A percentile compares a stretch with the other conserved stretches of the same genome.
These are phyloP conservation scores for Sphenostylis stenocarpa DNA, from an alignment of 306 rosid species.

Conservation along the genomic window DNA sequence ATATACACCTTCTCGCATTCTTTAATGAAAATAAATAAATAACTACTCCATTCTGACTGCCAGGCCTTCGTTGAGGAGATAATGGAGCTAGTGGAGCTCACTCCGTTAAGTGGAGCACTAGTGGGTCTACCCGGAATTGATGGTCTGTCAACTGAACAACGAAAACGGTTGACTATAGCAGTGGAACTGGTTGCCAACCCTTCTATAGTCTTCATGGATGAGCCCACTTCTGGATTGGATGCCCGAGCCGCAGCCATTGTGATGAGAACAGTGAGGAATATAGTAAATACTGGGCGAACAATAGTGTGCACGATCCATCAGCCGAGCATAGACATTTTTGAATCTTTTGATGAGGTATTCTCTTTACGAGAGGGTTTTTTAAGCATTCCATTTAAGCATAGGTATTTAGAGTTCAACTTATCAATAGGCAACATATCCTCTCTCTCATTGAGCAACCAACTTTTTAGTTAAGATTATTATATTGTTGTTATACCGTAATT, in stretches of 20 bases:
- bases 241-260: conserved; percentile 98
- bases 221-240: conserved; percentile 98
- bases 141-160: conserved; percentile 94
- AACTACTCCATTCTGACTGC: conserved; percentile 30
- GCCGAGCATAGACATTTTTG: conserved; percentile 97
- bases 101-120: conserved; percentile 74
- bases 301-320: conserved; percentile 99
- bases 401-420: background rate
- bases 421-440: background rate
- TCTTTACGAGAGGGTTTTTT: conserved; percentile 6
- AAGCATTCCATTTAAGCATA: conserved; percentile 5
- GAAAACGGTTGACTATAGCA: conserved; percentile 92
- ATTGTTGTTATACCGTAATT: background rate
- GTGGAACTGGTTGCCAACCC: conserved; percentile 97
- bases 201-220: conserved; percentile 96
- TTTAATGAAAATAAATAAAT: background rate
- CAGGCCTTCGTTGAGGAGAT: conserved; percentile 97
- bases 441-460: background rate
- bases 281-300: conserved; percentile 94
- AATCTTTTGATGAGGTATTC: conserved; percentile 95
- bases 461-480: background rate
- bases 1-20: conserved; percentile 14
- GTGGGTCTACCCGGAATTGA: conserved; percentile 93
- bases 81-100: conserved; percentile 98
- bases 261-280: conserved; percentile 98